phyloP scores from a whole-genome alignment of 2,329 filamentous ascomycete species.

The Mycosphaerelloides madeirae region DNA sequence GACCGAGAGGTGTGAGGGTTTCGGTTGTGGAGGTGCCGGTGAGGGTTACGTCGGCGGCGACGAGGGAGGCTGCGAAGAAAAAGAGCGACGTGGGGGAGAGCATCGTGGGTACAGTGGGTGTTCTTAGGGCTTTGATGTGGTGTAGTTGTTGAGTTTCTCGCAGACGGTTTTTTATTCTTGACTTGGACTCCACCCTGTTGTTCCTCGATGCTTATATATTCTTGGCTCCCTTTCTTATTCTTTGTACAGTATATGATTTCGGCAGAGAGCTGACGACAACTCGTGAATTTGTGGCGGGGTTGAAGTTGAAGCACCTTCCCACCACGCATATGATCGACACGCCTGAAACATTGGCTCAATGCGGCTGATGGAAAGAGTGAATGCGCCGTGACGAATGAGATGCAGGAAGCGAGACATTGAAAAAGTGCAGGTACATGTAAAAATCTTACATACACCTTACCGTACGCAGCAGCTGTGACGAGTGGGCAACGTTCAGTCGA shows the following conservation, averaged over 20 bases:
- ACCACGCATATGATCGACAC: not conserved
- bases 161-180: too few relatives aligned
- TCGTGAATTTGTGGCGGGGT: not conserved
- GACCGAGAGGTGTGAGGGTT: not conserved
- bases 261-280: not conserved
- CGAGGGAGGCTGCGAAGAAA: constrained; percentile 7
- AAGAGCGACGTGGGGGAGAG: constrained; percentile 1
- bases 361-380: not conserved
- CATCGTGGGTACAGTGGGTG: too few relatives aligned
- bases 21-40: constrained; percentile 4
- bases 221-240: not conserved
- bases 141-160: not conserved
- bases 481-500: too few relatives aligned
- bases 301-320: not conserved
- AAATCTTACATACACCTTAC: too few relatives aligned
- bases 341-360: not conserved
- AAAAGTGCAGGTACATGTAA: not conserved
- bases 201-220: not conserved
- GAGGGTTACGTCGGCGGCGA: constrained; percentile 4
- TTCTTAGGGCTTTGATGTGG: too few relatives aligned
- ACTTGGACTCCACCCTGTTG: too few relatives aligned
- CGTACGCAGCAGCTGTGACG: not conserved
- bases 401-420: not conserved
- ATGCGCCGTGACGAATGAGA: not conserved
- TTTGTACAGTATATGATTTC: not conserved